Base-by-base conservation (phyloP, 331 rosid genomes). In the Prunus yedoensis region DNA sequence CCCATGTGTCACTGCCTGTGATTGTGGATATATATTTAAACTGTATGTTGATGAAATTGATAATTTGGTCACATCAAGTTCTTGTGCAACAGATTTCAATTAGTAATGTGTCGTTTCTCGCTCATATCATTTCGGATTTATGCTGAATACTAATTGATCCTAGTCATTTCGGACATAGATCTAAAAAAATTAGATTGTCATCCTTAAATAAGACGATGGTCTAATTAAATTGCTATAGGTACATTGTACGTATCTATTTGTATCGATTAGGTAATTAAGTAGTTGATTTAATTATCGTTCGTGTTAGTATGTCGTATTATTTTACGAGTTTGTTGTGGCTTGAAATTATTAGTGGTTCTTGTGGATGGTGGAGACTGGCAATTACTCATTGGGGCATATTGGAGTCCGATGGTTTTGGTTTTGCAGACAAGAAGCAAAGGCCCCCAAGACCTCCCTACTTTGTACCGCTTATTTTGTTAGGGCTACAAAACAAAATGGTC, bases 1-100 rank as follows among this genome's bases (percentile, higher is more conserved):
- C 89, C 89, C 99, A 94, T 94, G 97, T 91, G 97, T 76, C 57
- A 61, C 32, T 81, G 91, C 88, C 89, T 76, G 76, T 76, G 68
- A 81, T 77, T 71, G 83, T 77, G 84, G 81, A 81, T 83, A n/a
- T n/a, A n/a, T n/a, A 75, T 67, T 67, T 77, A 78, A 54, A 84
- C 74, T 63, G 63, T n/a, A n/a, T n/a, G n/a, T 66, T 25, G 75
- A 67, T 65, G 63, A 46, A 15, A 25, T 35, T 68, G 70, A 67
- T 74, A 64, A 1, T 3, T 57, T 56, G 60, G 66, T 27, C 38
- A 3, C 18, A 25, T 14, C 27, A 25, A 21, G 11, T 57, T 57
- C 32, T 21, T 20, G 43, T 38, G 43, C 43, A 38, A 38, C 9
- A 38, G 62, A 57, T 21, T 57, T 57, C 23, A 27, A 57, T 9